Evolutionary conservation across 768 basidiomycete species (phyloP).

Genomic region (Rubroboletus satanas): DNA sequence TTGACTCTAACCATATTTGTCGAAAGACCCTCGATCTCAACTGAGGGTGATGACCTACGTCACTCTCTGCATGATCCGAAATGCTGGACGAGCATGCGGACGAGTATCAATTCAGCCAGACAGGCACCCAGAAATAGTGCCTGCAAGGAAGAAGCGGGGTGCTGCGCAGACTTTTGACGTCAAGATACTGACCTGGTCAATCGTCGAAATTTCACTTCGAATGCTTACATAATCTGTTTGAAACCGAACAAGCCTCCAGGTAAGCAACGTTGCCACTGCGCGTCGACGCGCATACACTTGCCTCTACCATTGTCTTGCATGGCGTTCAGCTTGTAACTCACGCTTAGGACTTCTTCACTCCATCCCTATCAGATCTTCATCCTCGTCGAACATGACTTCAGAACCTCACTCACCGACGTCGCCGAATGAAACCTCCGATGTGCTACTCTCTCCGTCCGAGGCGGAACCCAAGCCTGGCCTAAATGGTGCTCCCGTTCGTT

Average conservation of each 20-base stretch:
- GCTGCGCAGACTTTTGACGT: background rate
- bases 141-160: too few species aligned
- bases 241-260: background rate
- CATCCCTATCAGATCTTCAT: background rate
- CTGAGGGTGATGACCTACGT: constrained; percentile 5
- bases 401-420: constrained; percentile 32
- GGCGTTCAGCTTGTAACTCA: background rate
- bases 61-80: constrained; percentile 10
- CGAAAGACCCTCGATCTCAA: constrained; percentile 3
- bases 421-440: constrained; percentile 63
- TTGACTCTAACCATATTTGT: constrained; percentile 8
- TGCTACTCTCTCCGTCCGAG: constrained; percentile 43
- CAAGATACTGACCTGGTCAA: background rate
- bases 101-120: too few species aligned
- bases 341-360: background rate
- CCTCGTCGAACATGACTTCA: constrained; percentile 15
- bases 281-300: background rate
- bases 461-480: constrained; percentile 71
- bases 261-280: background rate
- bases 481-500: constrained; percentile 72
- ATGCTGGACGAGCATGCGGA: background rate
- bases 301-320: background rate
- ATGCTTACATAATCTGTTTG: background rate
- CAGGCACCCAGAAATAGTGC: too few species aligned
- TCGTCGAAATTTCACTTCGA: too few species aligned